Conservation (phyloP, 257 asterid species). For the Solanum gracilifrons region DNA sequence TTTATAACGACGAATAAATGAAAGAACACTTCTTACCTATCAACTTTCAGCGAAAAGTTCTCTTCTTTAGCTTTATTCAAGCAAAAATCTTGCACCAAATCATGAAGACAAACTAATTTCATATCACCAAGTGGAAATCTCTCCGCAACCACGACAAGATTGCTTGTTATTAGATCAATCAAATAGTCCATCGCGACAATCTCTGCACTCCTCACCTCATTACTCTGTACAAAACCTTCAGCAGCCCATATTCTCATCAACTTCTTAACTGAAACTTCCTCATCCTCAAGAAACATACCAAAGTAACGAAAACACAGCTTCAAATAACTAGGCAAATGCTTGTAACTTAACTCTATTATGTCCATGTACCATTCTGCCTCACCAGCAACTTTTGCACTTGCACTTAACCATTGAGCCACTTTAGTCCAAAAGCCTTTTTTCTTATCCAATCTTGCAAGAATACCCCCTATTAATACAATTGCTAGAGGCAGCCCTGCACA, state of each 20-base stretch:
- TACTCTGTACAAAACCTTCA: slow-evolving; percentile 3
- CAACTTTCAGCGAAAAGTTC: background rate
- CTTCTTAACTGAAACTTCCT: background rate
- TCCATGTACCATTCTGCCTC: background rate
- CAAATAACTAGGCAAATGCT: background rate
- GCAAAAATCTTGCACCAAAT: background rate
- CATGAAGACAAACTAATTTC: slow-evolving; percentile 2
- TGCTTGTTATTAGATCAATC: background rate
- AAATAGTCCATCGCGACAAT: background rate
- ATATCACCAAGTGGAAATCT: background rate
- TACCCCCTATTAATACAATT: background rate
- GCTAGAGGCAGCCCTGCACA: slow-evolving; percentile 5
- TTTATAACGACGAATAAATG: background rate
- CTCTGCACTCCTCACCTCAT: background rate
- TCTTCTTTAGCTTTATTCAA: background rate
- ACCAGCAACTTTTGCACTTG: background rate
- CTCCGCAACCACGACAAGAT: background rate
- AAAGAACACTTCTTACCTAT: background rate
- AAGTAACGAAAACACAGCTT: slow-evolving; percentile 7
- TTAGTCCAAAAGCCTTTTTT: background rate
- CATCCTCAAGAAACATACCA: slow-evolving; percentile 1
- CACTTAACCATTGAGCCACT: background rate
- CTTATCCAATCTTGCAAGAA: background rate
- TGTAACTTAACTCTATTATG: background rate
- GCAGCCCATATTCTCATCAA: slow-evolving; percentile 4